phyloP scores from a whole-genome alignment of 2,329 filamentous ascomycete genomes.

The Talaromyces sp. region DNA sequence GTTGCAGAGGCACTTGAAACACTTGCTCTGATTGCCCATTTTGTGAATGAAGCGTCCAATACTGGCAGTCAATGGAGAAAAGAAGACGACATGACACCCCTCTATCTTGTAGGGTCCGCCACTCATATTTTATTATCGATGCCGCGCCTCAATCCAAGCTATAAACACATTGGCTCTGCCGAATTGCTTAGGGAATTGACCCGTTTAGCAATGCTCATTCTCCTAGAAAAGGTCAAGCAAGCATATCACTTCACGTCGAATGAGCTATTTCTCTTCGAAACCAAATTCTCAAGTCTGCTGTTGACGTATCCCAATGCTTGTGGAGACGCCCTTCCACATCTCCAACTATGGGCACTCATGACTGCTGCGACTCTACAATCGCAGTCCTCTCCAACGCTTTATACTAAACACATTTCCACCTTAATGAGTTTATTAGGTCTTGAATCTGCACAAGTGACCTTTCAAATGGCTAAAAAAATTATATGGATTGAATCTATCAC shows the following conservation, averaged over 20 bases:
- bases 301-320: not conserved
- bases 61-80: slow-evolving; percentile 8
- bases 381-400: not conserved
- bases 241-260: slow-evolving; percentile 9
- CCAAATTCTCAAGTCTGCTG: slow-evolving; percentile 1
- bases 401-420: not conserved
- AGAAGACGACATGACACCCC: slow-evolving; percentile 13
- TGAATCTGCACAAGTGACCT: not conserved
- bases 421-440: slow-evolving; percentile 5
- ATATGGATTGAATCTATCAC: slow-evolving; percentile 5
- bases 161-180: not conserved
- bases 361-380: slow-evolving; percentile 2
- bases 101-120: slow-evolving; percentile 8
- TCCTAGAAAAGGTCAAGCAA: slow-evolving; percentile 11
- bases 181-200: slow-evolving; percentile 7
- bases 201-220: slow-evolving; percentile 11
- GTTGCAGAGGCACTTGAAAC: not conserved
- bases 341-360: slow-evolving; percentile 4
- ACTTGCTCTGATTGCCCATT: not conserved
- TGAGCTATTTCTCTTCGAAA: not conserved
- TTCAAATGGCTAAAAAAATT: slow-evolving; percentile 1
- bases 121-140: slow-evolving; percentile 12
- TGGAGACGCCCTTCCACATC: not conserved
- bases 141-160: not conserved
- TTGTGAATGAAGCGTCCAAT: slow-evolving; percentile 3